These are phyloP conservation scores for Aspergillus fructus DNA, from an alignment of 2,329 filamentous ascomycete species.

Conservation along the genomic window DNA sequence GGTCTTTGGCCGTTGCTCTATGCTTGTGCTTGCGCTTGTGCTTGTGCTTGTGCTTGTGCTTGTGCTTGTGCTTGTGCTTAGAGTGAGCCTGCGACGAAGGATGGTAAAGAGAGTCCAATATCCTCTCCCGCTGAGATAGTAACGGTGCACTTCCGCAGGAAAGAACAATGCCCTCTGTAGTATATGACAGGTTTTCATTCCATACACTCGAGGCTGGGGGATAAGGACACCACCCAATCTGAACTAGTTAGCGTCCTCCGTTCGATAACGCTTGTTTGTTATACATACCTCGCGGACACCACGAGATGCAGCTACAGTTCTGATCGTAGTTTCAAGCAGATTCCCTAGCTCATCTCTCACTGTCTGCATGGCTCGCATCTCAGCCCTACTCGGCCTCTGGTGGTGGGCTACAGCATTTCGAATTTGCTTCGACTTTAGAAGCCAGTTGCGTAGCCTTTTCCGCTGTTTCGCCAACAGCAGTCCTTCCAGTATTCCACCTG, in stretches of 20 bases:
- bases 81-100: background rate
- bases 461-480: background rate
- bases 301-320: background rate
- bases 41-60: background rate
- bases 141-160: background rate
- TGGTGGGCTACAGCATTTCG: constrained; percentile 9
- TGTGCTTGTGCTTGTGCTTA: background rate
- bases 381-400: background rate
- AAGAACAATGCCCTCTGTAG: background rate
- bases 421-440: constrained; percentile 5
- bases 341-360: background rate
- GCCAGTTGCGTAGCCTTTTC: background rate
- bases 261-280: background rate
- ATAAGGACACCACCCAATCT: background rate
- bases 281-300: background rate
- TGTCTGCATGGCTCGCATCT: too few relatives aligned
- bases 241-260: background rate
- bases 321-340: background rate
- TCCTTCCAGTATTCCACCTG: background rate
- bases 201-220: background rate
- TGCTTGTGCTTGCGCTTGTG: background rate
- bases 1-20: background rate
- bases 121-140: background rate
- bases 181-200: background rate
- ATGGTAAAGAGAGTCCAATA: background rate